Conservation (phyloP, 108 stramenopile species). For the Cyclostephanos invisitatus region DNA sequence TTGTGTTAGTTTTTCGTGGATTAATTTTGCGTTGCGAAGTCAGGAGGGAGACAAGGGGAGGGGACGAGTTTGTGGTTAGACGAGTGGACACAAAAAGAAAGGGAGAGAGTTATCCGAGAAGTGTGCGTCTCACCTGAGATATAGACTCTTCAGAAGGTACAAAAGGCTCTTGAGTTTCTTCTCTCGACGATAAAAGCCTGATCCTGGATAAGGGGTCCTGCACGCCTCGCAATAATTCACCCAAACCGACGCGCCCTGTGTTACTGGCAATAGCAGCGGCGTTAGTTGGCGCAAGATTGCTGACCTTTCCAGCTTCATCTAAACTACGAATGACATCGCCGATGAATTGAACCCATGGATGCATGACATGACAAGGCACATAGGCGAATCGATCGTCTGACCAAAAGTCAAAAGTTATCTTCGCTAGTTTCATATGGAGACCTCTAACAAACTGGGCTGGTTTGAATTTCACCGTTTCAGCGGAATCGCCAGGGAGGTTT, state of each 20-base stretch:
- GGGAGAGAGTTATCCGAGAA: too few relatives aligned
- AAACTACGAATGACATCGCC: slow-evolving; percentile 64
- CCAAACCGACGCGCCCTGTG: neutral
- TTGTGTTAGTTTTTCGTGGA: neutral
- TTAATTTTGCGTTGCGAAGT: too few relatives aligned
- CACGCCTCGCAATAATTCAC: neutral
- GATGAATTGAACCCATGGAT: slow-evolving; percentile 62
- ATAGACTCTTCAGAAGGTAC: slow-evolving; percentile 63
- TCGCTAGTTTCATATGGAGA: slow-evolving; percentile 57
- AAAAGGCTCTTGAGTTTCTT: slow-evolving; percentile 49
- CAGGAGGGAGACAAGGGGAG: too few relatives aligned
- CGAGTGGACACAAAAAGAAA: too few relatives aligned
- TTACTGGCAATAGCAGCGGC: neutral
- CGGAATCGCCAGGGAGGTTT: slow-evolving; percentile 3
- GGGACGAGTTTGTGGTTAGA: too few relatives aligned
- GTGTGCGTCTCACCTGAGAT: neutral
- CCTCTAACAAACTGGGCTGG: slow-evolving; percentile 40
- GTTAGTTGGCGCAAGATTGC: neutral
- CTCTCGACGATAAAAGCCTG: slow-evolving; percentile 31
- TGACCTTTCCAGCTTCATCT: slow-evolving; percentile 59
- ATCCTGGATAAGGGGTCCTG: slow-evolving; percentile 14
- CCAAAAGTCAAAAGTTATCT: slow-evolving; percentile 54
- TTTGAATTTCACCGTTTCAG: slow-evolving; percentile 24
- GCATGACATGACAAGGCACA: slow-evolving; percentile 63
- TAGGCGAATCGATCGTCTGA: slow-evolving; percentile 52